Evolutionary conservation across 1,284 basidiomycete genomes (phyloP).

Genomic region (Ceratobasidium sp.): DNA sequence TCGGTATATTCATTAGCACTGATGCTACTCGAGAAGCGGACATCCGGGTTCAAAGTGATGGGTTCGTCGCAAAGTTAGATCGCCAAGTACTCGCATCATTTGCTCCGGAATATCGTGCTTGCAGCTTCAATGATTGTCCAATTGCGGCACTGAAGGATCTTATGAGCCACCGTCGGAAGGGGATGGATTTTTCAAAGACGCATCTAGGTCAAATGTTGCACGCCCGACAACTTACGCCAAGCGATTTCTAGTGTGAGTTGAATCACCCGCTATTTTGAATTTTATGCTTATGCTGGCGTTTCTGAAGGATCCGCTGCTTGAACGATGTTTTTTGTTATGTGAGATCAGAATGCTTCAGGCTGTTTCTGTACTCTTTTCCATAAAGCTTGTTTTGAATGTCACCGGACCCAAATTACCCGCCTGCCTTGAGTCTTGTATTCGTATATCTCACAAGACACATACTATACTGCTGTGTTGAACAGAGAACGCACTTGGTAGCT

Average conservation of each 20-base stretch:
- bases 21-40: background rate
- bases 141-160: background rate
- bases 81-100: background rate
- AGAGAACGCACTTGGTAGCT: too few species aligned
- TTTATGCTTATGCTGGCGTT: too few species aligned
- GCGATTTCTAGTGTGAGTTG: background rate
- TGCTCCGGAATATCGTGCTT: background rate
- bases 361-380: too few species aligned
- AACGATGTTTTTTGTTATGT: too few species aligned
- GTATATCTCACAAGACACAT: too few species aligned
- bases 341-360: too few species aligned
- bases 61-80: background rate
- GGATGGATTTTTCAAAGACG: background rate
- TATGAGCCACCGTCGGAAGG: background rate
- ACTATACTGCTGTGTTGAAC: too few species aligned
- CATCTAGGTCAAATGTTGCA: constrained; percentile 11
- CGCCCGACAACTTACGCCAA: background rate
- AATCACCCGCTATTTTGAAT: too few species aligned
- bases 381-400: too few species aligned
- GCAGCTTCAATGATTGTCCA: background rate
- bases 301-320: too few species aligned
- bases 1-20: constrained; percentile 52
- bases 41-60: constrained; percentile 7
- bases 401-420: too few species aligned
- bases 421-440: too few species aligned